These are phyloP conservation scores for Metrosideros polymorpha DNA, from an alignment of 441 rosid genomes.

Conservation along the genomic window DNA sequence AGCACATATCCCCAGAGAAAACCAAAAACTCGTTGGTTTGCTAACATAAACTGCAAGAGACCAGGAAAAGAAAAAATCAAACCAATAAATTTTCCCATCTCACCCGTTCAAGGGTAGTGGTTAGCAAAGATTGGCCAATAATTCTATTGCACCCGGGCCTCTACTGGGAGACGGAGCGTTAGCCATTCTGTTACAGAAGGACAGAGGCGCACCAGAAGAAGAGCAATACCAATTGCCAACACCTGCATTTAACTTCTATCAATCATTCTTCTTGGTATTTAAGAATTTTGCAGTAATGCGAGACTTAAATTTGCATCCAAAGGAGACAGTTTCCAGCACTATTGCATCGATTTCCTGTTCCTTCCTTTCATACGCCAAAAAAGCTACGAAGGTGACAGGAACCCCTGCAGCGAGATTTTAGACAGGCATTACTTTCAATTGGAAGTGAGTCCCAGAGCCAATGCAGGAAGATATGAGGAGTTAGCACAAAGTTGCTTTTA, in stretches of 20 bases:
- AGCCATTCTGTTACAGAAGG: background rate
- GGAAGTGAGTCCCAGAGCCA: background rate
- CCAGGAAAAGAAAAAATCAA: background rate
- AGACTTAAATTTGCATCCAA: constrained; percentile 35
- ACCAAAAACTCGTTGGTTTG: background rate
- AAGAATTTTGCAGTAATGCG: constrained; percentile 23
- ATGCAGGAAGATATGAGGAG: background rate
- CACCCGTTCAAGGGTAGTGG: background rate
- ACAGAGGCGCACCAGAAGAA: background rate
- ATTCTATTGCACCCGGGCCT: background rate
- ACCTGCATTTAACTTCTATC: background rate
- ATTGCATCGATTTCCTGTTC: constrained; percentile 65
- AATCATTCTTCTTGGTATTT: constrained; percentile 36
- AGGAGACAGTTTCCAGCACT: constrained; percentile 31
- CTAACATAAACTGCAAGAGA: background rate
- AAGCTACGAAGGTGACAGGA: constrained; percentile 50
- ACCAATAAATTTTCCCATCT: background rate
- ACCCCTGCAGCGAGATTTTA: constrained; percentile 35
- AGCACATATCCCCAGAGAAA: background rate
- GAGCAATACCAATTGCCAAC: background rate
- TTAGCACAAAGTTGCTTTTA: background rate
- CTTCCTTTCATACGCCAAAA: constrained; percentile 51
- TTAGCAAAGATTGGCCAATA: background rate
- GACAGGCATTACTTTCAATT: background rate
- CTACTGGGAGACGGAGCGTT: background rate